Base-by-base conservation (phyloP, 2,329 filamentous ascomycete genomes). In the Arthrobotrys conoides region DNA sequence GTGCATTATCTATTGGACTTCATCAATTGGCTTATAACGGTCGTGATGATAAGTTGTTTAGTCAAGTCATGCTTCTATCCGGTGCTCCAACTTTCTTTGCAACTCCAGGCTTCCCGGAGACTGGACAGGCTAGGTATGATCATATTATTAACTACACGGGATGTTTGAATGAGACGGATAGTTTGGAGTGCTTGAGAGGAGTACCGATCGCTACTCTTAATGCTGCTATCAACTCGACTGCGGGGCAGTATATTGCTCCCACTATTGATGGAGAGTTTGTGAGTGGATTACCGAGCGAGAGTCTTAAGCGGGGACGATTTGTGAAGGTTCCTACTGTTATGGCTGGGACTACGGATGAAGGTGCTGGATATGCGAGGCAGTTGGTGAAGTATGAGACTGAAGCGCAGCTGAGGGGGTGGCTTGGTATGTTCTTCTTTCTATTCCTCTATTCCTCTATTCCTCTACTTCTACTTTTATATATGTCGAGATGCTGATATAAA, bases 271-370 rank as follows among this genome's bases (percentile, higher is more conserved):
- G 87, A 0, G 88, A 90, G 81, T 86, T 90, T 64, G 85, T 91
- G 18, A 84, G 84, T 9, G 86, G 86, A 22, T 10, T 87, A 86
- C 79, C 87, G 86, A 88, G 87, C 8, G 82, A 86, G 6, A 88
- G 90, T 80, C 84, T 92, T 4, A 83, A 84, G 0, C 83, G 86
- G 2, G 90, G 90, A 55, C 86, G 87, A 18, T 91, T 92, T 80
- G 88, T 91, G 71, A 86, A 88, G 65, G 88, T 92, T 0, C 89
- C 90, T 0, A 87, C 91, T 49, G 85, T 92, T 5, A 84, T 87
- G 30, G 91, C 91, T 8, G 87, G 87, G 38, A 92, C 91, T 83
- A 87, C 87, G 0, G 91, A 92, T 81, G 91, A 93, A 82, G 91
- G 89, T 1, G 87, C 87, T 0, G 84, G 24, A 9, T 46, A 44